Conservation (phyloP, 2,329 filamentous ascomycete species). For the Periconia digitata region DNA sequence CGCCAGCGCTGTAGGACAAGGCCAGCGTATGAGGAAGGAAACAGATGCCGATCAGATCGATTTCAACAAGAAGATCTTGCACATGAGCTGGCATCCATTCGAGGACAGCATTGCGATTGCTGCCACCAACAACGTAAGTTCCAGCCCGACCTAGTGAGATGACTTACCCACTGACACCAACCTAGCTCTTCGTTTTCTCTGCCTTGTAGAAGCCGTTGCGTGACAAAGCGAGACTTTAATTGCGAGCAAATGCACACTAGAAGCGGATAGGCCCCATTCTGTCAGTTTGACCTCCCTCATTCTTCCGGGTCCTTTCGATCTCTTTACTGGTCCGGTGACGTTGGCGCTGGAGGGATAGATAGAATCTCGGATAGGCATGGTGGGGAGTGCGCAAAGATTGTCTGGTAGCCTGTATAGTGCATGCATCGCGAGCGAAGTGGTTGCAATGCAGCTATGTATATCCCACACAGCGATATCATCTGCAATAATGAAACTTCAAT, state of each 20-base stretch:
- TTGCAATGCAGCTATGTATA: conserved; percentile 28
- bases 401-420: conserved; percentile 26
- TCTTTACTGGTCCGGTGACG: conserved; percentile 26
- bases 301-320: conserved; percentile 21
- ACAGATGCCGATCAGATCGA: conserved; percentile 99
- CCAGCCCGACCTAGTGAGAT: neutral
- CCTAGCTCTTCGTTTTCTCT: conserved; percentile 59
- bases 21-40: conserved; percentile 96
- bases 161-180: conserved; percentile 10
- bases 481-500: conserved; percentile 30
- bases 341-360: conserved; percentile 36
- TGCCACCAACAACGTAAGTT: conserved; percentile 96
- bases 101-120: conserved; percentile 99
- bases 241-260: conserved; percentile 30
- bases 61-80: conserved; percentile 99
- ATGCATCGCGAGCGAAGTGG: conserved; percentile 26
- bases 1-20: conserved; percentile 69
- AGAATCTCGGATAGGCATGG: conserved; percentile 21
- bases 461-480: conserved; percentile 20
- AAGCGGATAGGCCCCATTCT: conserved; percentile 29
- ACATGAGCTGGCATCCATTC: conserved; percentile 99
- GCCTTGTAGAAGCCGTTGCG: conserved; percentile 47
- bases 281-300: conserved; percentile 30
- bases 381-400: conserved; percentile 23
- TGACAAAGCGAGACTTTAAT: conserved; percentile 25